Conservation (phyloP, 2,329 filamentous ascomycete genomes). For the Fusarium hostae region DNA sequence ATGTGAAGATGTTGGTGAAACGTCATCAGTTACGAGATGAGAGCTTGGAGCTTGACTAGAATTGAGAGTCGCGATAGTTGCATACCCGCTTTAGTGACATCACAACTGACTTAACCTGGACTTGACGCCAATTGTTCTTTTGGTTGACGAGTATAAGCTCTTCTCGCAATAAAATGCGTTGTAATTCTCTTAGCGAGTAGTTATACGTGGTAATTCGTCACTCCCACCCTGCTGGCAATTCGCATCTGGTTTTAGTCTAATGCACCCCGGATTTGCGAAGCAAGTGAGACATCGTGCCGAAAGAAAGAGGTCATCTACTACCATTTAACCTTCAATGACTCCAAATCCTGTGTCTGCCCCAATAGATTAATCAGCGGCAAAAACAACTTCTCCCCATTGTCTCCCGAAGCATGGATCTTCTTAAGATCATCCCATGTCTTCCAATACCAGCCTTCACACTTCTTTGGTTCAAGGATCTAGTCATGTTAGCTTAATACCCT, state of each 20-base stretch:
- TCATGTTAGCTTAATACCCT: neutral
- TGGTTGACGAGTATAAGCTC: neutral
- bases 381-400: conserved; percentile 44
- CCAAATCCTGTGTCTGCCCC: conserved; percentile 36
- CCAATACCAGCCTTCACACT: conserved; percentile 64
- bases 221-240: rapidly evolving
- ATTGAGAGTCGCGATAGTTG: conserved; percentile 43
- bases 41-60: conserved; percentile 38
- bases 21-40: conserved; percentile 30
- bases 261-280: neutral
- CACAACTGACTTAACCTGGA: neutral
- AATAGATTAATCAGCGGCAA: conserved; percentile 49
- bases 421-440: conserved; percentile 57
- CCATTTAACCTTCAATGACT: conserved; percentile 21
- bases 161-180: neutral
- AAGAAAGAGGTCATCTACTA: neutral
- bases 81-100: conserved; percentile 41
- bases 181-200: rapidly evolving
- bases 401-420: conserved; percentile 36
- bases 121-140: too few species aligned
- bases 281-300: neutral
- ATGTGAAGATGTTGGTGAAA: neutral
- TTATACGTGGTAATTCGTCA: rapidly evolving
- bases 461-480: conserved; percentile 59
- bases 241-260: neutral